These are phyloP conservation scores for Russula earlei DNA, from an alignment of 768 basidiomycete genomes.

Conservation along the genomic window DNA sequence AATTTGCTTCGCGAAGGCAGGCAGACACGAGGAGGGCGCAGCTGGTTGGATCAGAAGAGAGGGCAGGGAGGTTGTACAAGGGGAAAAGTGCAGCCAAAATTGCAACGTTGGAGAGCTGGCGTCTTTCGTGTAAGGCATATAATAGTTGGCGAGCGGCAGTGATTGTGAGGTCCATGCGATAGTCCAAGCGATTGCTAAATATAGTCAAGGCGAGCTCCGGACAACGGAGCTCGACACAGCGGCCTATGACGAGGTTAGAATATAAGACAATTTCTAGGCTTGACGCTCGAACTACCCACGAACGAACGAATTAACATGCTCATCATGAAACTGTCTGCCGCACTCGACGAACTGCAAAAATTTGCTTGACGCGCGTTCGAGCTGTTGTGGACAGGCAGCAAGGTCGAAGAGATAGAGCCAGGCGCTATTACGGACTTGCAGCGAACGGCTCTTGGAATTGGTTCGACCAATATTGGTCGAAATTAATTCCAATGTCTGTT, in stretches of 20 bases:
- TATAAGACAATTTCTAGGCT: background rate
- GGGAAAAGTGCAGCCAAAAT: slow-evolving; percentile 45
- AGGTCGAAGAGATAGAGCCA: slow-evolving; percentile 20
- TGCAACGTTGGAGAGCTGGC: slow-evolving; percentile 41
- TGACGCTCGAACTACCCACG: slow-evolving; percentile 5
- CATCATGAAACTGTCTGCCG: slow-evolving; percentile 8
- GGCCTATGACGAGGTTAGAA: slow-evolving; percentile 32
- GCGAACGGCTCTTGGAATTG: background rate
- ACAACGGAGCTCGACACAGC: slow-evolving; percentile 49
- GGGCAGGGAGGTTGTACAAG: slow-evolving; percentile 43
- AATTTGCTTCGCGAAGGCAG: slow-evolving; percentile 37
- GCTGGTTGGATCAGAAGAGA: slow-evolving; percentile 46
- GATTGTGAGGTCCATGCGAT: slow-evolving; percentile 43
- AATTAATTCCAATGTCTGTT: slow-evolving; percentile 1
- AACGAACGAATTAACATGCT: slow-evolving; percentile 11
- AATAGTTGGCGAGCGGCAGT: slow-evolving; percentile 46
- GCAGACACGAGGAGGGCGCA: slow-evolving; percentile 49
- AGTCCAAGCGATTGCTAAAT: slow-evolving; percentile 53
- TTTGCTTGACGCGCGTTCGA: slow-evolving; percentile 2
- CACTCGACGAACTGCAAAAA: slow-evolving; percentile 14
- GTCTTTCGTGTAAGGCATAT: slow-evolving; percentile 40
- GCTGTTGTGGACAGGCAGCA: slow-evolving; percentile 11
- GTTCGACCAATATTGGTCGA: slow-evolving; percentile 4
- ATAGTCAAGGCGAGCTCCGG: slow-evolving; percentile 49
- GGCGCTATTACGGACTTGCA: slow-evolving; percentile 12